Evolutionary conservation across 805 yeast genomes (phyloP).

Genomic region (Geotrichum ghanense): DNA sequence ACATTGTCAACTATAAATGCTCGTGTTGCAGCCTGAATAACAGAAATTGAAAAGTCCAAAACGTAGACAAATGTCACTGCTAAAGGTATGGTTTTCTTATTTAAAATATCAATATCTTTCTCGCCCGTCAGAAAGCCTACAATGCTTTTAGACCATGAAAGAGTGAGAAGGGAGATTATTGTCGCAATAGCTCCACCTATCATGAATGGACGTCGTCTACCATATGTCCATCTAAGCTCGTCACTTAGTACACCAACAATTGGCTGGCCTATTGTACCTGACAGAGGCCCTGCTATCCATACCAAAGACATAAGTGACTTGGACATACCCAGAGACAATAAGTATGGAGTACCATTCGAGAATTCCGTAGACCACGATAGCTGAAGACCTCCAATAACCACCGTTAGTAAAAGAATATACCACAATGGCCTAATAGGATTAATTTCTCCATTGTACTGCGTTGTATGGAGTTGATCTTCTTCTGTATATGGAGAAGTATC

Average conservation of each 20-base stretch:
- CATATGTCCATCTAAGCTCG: conserved; percentile 32
- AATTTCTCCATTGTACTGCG: conserved; percentile 11
- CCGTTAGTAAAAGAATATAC: conserved; percentile 36
- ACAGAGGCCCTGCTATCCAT: conserved; percentile 59
- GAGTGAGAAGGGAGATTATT: conserved; percentile 31
- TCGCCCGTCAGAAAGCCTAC: conserved; percentile 23
- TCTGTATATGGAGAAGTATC: no score
- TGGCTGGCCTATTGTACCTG: conserved; percentile 56
- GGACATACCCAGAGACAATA: conserved; percentile 51
- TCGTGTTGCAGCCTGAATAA: conserved; percentile 48
- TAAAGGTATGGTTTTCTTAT: conserved; percentile 31
- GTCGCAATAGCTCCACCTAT: conserved; percentile 43
- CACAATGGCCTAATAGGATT: conserved; percentile 35
- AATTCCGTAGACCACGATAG: conserved; percentile 58
- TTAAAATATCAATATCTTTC: conserved; percentile 16
- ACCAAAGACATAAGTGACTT: conserved; percentile 43
- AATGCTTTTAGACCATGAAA: conserved; percentile 37
- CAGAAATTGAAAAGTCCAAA: conserved; percentile 45
- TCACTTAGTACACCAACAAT: conserved; percentile 50
- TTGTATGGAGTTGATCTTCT: no score
- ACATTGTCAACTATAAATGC: conserved; percentile 54
- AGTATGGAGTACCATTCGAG: conserved; percentile 50
- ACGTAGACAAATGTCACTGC: conserved; percentile 44
- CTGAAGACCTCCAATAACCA: conserved; percentile 47
- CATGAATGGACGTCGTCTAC: conserved; percentile 48